Evolutionary conservation across 768 basidiomycete species (phyloP).

Genomic region (Pholiota conissans): DNA sequence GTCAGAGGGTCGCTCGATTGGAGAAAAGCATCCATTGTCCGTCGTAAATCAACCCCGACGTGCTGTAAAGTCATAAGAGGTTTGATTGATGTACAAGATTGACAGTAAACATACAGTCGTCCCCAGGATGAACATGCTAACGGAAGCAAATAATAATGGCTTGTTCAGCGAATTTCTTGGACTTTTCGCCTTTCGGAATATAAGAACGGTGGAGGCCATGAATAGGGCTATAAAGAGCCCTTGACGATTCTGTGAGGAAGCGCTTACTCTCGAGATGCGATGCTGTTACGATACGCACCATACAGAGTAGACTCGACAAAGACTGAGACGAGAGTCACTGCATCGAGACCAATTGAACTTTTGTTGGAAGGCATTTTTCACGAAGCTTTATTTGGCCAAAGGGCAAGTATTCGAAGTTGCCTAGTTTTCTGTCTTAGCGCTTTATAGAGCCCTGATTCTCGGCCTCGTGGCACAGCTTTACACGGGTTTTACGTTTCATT

Average conservation of each 20-base stretch:
- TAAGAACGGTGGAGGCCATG: conserved; percentile 9
- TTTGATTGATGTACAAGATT: too few species aligned
- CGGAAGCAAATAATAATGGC: conserved; percentile 8
- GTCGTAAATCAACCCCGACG: conserved; percentile 6
- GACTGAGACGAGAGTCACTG: conserved; percentile 11
- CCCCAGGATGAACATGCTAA: conserved; percentile 11
- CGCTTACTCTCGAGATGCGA: neutral
- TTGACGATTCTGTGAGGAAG: neutral
- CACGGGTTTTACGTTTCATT: too few species aligned
- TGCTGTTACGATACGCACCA: neutral
- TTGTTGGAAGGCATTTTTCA: neutral
- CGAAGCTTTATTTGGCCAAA: too few species aligned
- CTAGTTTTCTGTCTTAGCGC: too few species aligned
- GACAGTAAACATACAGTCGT: neutral
- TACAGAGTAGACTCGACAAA: conserved; percentile 14
- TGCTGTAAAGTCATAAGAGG: conserved; percentile 4
- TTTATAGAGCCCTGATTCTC: too few species aligned
- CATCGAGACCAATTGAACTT: conserved; percentile 7
- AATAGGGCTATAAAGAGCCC: conserved; percentile 11
- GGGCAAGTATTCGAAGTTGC: too few species aligned
- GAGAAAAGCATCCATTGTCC: conserved; percentile 10
- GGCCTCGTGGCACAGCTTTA: too few species aligned
- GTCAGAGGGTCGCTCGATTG: neutral
- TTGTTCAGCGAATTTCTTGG: conserved; percentile 1
- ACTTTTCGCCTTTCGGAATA: conserved; percentile 1